These are phyloP conservation scores for Leccinum pseudoinsigne DNA, from an alignment of 1,284 basidiomycete species.

Conservation along the genomic window DNA sequence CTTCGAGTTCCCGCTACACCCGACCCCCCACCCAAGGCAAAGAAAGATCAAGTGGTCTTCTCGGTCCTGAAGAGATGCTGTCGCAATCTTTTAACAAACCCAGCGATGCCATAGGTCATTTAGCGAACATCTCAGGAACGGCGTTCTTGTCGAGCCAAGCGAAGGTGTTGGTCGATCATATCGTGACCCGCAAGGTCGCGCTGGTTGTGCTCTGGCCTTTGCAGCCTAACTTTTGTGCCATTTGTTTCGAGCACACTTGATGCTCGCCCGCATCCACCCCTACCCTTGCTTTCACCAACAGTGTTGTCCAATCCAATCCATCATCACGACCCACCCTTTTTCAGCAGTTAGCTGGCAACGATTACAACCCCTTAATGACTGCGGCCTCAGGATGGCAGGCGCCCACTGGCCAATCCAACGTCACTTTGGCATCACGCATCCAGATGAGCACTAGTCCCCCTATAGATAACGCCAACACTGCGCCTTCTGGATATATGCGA, in stretches of 20 bases:
- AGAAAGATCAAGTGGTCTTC: constrained; percentile 58
- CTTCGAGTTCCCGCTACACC: constrained; percentile 53
- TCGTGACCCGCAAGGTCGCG: constrained; percentile 92
- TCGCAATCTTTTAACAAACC: too few species aligned
- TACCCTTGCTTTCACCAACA: not conserved
- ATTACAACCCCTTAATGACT: not conserved
- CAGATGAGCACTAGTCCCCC: constrained; percentile 18
- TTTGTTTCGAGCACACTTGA: constrained; percentile 83
- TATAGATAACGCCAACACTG: constrained; percentile 2
- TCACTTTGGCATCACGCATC: constrained; percentile 29
- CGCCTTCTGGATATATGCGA: not conserved
- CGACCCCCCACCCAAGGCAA: constrained; percentile 61
- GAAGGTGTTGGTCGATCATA: constrained; percentile 91
- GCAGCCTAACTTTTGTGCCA: constrained; percentile 92
- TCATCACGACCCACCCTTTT: constrained; percentile 26
- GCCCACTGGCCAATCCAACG: constrained; percentile 13
- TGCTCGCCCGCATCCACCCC: constrained; percentile 15
- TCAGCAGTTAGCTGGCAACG: constrained; percentile 20
- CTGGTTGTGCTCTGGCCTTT: constrained; percentile 93
- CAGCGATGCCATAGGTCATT: constrained; percentile 90
- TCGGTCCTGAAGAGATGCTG: too few species aligned
- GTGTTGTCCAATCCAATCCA: constrained; percentile 6
- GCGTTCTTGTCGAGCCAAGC: constrained; percentile 87
- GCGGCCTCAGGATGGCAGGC: not conserved
- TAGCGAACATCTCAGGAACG: constrained; percentile 84